Base-by-base conservation (phyloP, 75 land plant species). In the Picea sitchensis region DNA sequence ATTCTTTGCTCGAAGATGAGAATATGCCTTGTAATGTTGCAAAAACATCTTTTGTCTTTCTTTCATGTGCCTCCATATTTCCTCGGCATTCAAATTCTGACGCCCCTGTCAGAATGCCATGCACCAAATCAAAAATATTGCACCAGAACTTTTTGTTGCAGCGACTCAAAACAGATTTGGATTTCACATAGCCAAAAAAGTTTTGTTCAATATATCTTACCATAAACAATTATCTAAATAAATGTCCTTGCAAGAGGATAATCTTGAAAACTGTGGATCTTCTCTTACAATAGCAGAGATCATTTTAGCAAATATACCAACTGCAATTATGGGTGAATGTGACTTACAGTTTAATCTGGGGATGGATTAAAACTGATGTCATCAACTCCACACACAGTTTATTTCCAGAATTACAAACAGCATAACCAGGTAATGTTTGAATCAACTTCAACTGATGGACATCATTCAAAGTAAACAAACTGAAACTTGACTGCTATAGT, bases 1-100 rank as follows among this genome's bases (percentile, higher is more conserved):
- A 73, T 91, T 87, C 76, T 92, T 92, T 5, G 51, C 58, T 60
- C 96, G 79, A 3, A 94, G 81, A 82, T 96, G 94, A 73, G 91
- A 84, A 81, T 91, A 96, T 12, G 94, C 98, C 74, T 84, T 86
- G 82, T 86, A 93, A 18, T 81, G 41, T 11, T 67, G 64, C 34
- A 84, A 87, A 79, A 94, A 94, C 8, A 61, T 71, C 3, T 60
- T 72, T 26, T 77, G 87, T 65, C 76, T 74, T 26, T 78, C 63
- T 76, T 64, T 80, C 91, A 94, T 81, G 65, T 77, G 75, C 23
- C 76, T 72, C 96, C 99, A 92, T 11, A 87, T 44, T 47, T 90
- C 87, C 11, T 78, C 80, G 6, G 69, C 82, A 65, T 63, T 57
- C 81, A 83, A 79, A 26, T 57, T 31, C 51, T 75, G 71, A 15